These are phyloP conservation scores for Selenicereus undatus DNA, from an alignment of 148 eudicot genomes.

Conservation along the genomic window DNA sequence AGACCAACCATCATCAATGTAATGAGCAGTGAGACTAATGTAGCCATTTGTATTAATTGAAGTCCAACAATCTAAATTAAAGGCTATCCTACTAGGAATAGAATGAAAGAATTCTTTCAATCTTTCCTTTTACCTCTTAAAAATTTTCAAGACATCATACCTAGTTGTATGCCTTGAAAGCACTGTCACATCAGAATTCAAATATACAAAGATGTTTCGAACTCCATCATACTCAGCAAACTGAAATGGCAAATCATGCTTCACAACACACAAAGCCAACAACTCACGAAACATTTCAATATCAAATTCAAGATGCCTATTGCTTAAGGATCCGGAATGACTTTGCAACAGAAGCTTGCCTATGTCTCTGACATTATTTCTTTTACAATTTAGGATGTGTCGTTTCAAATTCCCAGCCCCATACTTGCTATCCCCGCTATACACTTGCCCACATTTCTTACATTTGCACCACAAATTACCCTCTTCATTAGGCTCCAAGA, in stretches of 20 bases:
- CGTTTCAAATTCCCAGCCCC: background rate
- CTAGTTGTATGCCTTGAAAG: background rate
- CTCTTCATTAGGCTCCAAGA: background rate
- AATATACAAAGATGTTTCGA: background rate
- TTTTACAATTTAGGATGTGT: background rate
- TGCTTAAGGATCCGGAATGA: background rate
- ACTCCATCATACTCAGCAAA: constrained; percentile 9
- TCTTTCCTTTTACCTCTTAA: background rate
- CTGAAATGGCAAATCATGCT: constrained; percentile 7
- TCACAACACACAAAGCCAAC: background rate
- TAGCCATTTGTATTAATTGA: background rate
- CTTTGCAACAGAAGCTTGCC: background rate
- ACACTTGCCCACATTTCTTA: background rate
- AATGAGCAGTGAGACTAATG: background rate
- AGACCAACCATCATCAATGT: background rate
- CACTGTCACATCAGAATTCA: background rate
- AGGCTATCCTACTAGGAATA: background rate
- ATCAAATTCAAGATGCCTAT: background rate
- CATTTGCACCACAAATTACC: constrained; percentile 1
- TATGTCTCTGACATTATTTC: background rate
- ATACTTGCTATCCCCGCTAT: background rate
- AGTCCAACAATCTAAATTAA: background rate
- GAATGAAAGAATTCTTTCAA: background rate
- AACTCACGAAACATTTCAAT: background rate
- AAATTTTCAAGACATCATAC: background rate